Evolutionary conservation across 495 filamentous ascomycete species (phyloP).

Genomic region (Talaromyces wortmannii): DNA sequence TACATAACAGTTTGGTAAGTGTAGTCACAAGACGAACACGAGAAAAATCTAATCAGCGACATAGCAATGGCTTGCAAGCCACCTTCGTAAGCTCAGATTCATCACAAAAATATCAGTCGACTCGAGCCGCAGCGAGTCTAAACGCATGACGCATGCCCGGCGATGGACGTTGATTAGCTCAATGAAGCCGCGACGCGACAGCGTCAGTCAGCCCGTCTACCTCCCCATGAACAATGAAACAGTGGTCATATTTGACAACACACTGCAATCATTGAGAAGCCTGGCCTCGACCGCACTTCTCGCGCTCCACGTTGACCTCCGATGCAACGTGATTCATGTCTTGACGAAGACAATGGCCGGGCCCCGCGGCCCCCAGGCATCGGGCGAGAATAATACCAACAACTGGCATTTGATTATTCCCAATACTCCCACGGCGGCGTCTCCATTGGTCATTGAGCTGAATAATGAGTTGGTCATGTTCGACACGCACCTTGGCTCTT

Average conservation of each 20-base stretch:
- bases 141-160: constrained; percentile 39
- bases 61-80: constrained; percentile 83
- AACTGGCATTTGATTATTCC: constrained; percentile 67
- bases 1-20: constrained; percentile 85
- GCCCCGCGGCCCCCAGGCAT: constrained; percentile 26
- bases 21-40: neutral
- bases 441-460: constrained; percentile 66
- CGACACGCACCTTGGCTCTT: constrained; percentile 68
- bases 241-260: constrained; percentile 75
- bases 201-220: constrained; percentile 57
- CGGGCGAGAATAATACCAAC: constrained; percentile 35
- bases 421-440: constrained; percentile 70
- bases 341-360: constrained; percentile 40
- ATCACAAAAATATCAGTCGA: constrained; percentile 49
- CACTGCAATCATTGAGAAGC: constrained; percentile 69
- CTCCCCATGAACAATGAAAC: constrained; percentile 86
- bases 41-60: constrained; percentile 9
- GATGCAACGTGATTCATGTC: constrained; percentile 72
- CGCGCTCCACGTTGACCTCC: constrained; percentile 80
- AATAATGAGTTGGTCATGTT: constrained; percentile 77
- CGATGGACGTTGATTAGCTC: constrained; percentile 74
- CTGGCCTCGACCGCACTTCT: constrained; percentile 71
- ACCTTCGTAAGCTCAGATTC: constrained; percentile 67
- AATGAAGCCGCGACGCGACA: constrained; percentile 49
- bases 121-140: constrained; percentile 26